Base-by-base conservation (phyloP, 345 rosid genomes). In the Eutrema heterophyllum region DNA sequence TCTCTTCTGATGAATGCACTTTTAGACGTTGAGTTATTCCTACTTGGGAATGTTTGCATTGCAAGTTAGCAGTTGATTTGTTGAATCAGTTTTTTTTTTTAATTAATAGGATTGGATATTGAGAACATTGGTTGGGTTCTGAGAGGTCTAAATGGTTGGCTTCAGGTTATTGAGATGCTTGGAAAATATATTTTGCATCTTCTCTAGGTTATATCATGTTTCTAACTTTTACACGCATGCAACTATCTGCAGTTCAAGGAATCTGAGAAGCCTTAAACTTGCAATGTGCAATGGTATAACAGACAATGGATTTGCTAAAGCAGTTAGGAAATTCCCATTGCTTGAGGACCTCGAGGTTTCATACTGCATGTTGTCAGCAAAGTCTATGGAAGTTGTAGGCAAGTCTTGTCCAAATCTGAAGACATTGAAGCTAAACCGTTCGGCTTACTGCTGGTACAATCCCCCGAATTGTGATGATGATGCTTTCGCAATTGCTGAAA, bases 281-380 rank as follows among this genome's bases (percentile, higher is more conserved):
- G 68, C 61, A 9, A 5, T 0, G 5, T 83, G 87, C 68, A 0
- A 50, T 53, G 0, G 4, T n/a, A 41, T 88, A 60, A 61, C 87
- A 9, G 80, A 80, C 32, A 54, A 70, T 13, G 91, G 84, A 55
- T 53, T 86, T 46, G 39, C 48, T 9, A 67, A 68, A 69, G 83
- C 83, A 30, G 83, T 81, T 52, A 21, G 48, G 43, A 85, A 79
- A 33, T 69, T 86, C 62, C 84, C 86, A 10, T 73, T 78, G 45
- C 82, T 90, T 6, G 89, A 88, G 77, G 89, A 81, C 27, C 85
- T 90, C n/a, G 89, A 86, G 6, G 38, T 86, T 67, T 76, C 84
- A 15, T 64, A 50, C 61, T 80, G 51, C 43, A 0, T 1, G 6
- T 21, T 54, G 4, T 32, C 70, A 21, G 46, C 16, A 40, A 50